A percentile compares a stretch with the other conserved stretches of the same genome.
Evolutionary conservation across 371 early-diverging fungal species (phyloP).

Genomic region (Cokeromyces recurvatus): DNA sequence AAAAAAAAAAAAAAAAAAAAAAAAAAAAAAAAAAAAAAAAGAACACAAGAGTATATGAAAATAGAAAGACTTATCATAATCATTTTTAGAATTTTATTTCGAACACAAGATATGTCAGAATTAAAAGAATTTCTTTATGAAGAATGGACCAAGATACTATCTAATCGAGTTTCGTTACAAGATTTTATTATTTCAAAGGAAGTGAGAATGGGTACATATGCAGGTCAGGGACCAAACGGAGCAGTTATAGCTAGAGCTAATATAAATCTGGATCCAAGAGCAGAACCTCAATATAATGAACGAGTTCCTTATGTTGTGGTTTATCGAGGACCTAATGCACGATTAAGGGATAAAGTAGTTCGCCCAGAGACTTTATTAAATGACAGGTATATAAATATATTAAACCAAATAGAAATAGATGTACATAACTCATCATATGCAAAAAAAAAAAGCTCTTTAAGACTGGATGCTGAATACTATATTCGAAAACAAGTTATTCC

Average conservation of each 20-base stretch:
- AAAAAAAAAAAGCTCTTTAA: constrained; percentile 40
- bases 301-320: constrained; percentile 87
- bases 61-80: neutral
- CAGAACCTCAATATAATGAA: constrained; percentile 83
- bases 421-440: no score
- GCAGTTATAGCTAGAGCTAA: constrained; percentile 63
- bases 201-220: constrained; percentile 63
- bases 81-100: constrained; percentile 61
- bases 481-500: constrained; percentile 84
- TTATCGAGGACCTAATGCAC: constrained; percentile 57
- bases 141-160: constrained; percentile 69
- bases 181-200: constrained; percentile 88
- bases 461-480: constrained; percentile 76
- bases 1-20: no score
- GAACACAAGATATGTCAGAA: constrained; percentile 72
- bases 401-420: no score
- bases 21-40: neutral
- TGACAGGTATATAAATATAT: constrained; percentile 33
- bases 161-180: constrained; percentile 58
- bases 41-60: neutral
- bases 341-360: constrained; percentile 70
- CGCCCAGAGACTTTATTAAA: constrained; percentile 59
- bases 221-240: constrained; percentile 63
- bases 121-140: constrained; percentile 68
- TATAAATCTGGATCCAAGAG: constrained; percentile 65